These are phyloP conservation scores for Amauroascus niger DNA, from an alignment of 2,329 filamentous ascomycete genomes.

Conservation along the genomic window DNA sequence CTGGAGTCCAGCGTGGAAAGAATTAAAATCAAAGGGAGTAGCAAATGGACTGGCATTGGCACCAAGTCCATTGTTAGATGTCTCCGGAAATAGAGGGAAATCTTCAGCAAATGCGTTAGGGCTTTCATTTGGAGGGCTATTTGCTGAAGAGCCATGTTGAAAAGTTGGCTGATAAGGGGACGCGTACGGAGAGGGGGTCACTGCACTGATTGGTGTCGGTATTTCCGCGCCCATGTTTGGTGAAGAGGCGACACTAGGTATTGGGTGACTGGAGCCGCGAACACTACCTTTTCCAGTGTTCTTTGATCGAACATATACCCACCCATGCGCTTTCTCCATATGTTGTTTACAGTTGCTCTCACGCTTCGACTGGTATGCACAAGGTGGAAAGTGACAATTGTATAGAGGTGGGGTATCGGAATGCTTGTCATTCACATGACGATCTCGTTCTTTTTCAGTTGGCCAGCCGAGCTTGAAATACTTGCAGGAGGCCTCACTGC, in stretches of 20 bases:
- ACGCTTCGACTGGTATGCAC: conserved; percentile 88
- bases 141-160: conserved; percentile 9
- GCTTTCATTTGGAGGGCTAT: neutral
- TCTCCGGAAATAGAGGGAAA: conserved; percentile 23
- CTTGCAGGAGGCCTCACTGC: conserved; percentile 70
- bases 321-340: conserved; percentile 94
- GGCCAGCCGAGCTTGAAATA: conserved; percentile 87
- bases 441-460: conserved; percentile 93
- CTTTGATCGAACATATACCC: conserved; percentile 85
- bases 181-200: conserved; percentile 23
- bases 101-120: conserved; percentile 17
- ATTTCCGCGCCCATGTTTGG: conserved; percentile 47
- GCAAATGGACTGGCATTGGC: conserved; percentile 14
- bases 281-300: conserved; percentile 60
- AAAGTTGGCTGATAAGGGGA: conserved; percentile 22
- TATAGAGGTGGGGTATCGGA: conserved; percentile 68
- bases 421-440: conserved; percentile 95
- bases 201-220: conserved; percentile 40
- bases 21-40: conserved; percentile 21
- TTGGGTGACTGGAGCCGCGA: conserved; percentile 25
- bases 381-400: conserved; percentile 71
- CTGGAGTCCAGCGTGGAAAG: conserved; percentile 25
- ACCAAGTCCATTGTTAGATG: conserved; percentile 18
- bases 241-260: conserved; percentile 54
- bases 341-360: conserved; percentile 97